Percentiles rank a stretch among this genome's conserved stretches.
phyloP scores from a whole-genome alignment of 1,139 yeast species.

The Arxiozyma bovina region DNA sequence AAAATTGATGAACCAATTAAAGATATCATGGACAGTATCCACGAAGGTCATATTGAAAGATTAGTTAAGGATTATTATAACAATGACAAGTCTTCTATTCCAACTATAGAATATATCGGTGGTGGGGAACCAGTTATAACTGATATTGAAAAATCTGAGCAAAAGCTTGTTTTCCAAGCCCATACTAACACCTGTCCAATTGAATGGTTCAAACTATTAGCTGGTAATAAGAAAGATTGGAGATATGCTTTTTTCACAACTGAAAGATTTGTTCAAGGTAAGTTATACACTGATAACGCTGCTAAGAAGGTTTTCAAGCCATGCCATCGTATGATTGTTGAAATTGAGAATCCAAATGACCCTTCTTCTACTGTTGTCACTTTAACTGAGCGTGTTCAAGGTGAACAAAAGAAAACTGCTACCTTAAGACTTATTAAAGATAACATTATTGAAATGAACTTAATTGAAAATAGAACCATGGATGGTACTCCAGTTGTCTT shows the following conservation, averaged over 20 bases:
- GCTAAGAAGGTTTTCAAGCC: slow-evolving; percentile 76
- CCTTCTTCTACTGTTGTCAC: slow-evolving; percentile 51
- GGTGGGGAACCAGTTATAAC: slow-evolving; percentile 46
- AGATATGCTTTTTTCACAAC: slow-evolving; percentile 81
- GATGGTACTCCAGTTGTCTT: slow-evolving; percentile 66
- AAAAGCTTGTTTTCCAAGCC: slow-evolving; percentile 40
- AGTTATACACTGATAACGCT: slow-evolving; percentile 70
- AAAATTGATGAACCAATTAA: slow-evolving; percentile 87
- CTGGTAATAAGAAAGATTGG: slow-evolving; percentile 78
- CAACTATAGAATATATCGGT: slow-evolving; percentile 85
- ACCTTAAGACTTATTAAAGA: slow-evolving; percentile 45
- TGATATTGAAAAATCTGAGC: slow-evolving; percentile 31
- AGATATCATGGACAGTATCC: slow-evolving; percentile 79
- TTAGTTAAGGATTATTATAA: slow-evolving; percentile 62
- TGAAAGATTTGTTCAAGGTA: slow-evolving; percentile 75
- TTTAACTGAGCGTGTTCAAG: slow-evolving; percentile 64
- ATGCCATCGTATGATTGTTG: slow-evolving; percentile 46
- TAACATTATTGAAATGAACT: slow-evolving; percentile 48
- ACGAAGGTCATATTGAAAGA: slow-evolving; percentile 75
- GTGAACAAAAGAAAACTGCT: slow-evolving; percentile 62
- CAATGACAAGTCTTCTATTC: slow-evolving; percentile 63
- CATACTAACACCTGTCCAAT: slow-evolving; percentile 44
- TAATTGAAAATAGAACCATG: slow-evolving; percentile 85
- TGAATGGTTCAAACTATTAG: slow-evolving; percentile 72
- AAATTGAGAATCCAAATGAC: slow-evolving; percentile 44